Evolutionary conservation across 2,329 filamentous ascomycete genomes (phyloP).

Genomic region (Coleophoma eucalyptorum): DNA sequence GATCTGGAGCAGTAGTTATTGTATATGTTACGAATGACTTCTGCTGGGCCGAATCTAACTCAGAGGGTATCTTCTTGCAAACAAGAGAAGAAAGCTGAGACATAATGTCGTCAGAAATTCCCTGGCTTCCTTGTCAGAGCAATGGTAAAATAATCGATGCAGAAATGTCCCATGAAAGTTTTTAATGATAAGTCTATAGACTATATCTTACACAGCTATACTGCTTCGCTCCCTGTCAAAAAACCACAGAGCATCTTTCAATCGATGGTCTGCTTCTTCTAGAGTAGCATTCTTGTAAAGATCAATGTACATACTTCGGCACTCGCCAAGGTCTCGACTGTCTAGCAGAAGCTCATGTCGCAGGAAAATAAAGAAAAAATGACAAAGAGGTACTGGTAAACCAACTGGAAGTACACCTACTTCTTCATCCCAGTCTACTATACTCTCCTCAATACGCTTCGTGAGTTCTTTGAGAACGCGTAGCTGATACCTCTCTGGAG

Average conservation of each 20-base stretch:
- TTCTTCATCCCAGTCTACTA: conserved; percentile 81
- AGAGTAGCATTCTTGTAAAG: too few relatives aligned
- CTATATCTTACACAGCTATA: too few relatives aligned
- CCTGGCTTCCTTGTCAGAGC: conserved; percentile 45
- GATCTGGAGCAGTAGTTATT: conserved; percentile 11
- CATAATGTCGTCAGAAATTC: conserved; percentile 80
- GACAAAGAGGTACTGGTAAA: conserved; percentile 6
- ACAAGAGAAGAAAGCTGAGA: conserved; percentile 62
- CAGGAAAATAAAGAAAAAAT: conserved; percentile 6
- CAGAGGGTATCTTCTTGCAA: conserved; percentile 57
- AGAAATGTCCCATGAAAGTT: too few relatives aligned
- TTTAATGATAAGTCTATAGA: too few relatives aligned
- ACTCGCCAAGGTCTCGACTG: too few relatives aligned
- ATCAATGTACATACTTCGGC: too few relatives aligned
- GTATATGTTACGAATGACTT: conserved; percentile 73
- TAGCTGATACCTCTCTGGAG: conserved; percentile 66
- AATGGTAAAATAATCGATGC: too few relatives aligned
- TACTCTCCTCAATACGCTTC: conserved; percentile 65
- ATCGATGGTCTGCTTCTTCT: too few relatives aligned
- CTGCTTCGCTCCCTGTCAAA: too few relatives aligned
- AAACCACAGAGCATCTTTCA: too few relatives aligned
- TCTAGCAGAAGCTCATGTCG: background rate
- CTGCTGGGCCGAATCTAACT: conserved; percentile 62
- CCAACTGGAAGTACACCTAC: conserved; percentile 50
- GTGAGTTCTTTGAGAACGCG: conserved; percentile 72